These are phyloP conservation scores for Vicia sativa DNA, from an alignment of 306 rosid species.

Conservation along the genomic window DNA sequence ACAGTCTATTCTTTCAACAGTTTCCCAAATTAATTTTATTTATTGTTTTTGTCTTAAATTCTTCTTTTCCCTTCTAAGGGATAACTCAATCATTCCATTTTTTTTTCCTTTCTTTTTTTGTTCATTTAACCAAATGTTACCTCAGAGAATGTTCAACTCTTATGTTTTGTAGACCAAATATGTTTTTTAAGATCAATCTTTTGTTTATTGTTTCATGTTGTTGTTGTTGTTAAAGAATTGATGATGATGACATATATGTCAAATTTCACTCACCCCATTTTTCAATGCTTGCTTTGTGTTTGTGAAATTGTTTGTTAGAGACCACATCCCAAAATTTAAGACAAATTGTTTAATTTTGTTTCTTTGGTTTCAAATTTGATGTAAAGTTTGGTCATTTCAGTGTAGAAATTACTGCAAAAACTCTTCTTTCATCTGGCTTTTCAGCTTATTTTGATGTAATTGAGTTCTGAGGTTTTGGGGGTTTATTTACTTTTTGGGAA, in stretches of 20 bases:
- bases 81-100: constrained; percentile 33
- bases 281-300: constrained; percentile 39
- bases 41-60: constrained; percentile 31
- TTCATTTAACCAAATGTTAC: constrained; percentile 34
- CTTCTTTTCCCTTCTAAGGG: constrained; percentile 32
- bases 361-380: too few relatives aligned
- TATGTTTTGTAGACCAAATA: too few relatives aligned
- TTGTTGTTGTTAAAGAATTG: neutral
- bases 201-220: constrained; percentile 16
- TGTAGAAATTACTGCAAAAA: constrained; percentile 13
- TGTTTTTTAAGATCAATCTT: neutral
- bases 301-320: constrained; percentile 26
- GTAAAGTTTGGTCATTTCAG: constrained; percentile 23
- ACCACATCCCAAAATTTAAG: constrained; percentile 28
- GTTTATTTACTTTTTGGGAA: constrained; percentile 1
- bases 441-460: constrained; percentile 26
- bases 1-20: constrained; percentile 34
- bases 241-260: constrained; percentile 34
- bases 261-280: constrained; percentile 31
- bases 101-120: neutral
- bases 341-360: too few relatives aligned
- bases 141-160: constrained; percentile 22
- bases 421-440: constrained; percentile 23
- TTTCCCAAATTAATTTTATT: constrained; percentile 30
- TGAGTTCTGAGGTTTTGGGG: constrained; percentile 31